phyloP scores from a whole-genome alignment of 208 protist species.

The Strigomonas galati region DNA sequence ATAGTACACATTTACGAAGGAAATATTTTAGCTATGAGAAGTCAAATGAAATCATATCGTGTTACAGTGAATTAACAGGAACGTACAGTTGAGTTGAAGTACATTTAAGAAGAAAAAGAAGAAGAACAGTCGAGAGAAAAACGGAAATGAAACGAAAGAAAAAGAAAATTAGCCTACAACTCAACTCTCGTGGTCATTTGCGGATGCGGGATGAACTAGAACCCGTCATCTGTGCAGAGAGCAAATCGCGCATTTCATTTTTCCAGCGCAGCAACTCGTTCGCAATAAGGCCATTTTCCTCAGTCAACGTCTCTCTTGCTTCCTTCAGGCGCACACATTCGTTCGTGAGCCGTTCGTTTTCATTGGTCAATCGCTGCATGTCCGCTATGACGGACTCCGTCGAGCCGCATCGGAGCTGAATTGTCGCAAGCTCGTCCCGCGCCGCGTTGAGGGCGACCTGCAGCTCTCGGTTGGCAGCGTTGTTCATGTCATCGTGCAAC shows the following conservation, averaged over 20 bases:
- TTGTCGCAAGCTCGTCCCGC: conserved; percentile 9
- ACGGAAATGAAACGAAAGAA: too few relatives aligned
- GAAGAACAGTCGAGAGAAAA: too few relatives aligned
- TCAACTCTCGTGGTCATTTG: too few relatives aligned
- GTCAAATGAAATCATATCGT: too few relatives aligned
- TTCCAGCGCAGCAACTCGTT: conserved; percentile 54
- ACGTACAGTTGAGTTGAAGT: too few relatives aligned
- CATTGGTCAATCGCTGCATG: conserved; percentile 31
- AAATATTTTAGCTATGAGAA: too few relatives aligned
- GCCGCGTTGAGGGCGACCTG: conserved; percentile 17
- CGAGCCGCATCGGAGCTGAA: conserved; percentile 10
- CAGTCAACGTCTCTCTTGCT: conserved; percentile 34
- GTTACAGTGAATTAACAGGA: too few relatives aligned
- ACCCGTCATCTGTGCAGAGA: conserved; percentile 14
- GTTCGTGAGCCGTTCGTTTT: conserved; percentile 47
- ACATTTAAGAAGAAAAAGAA: too few relatives aligned
- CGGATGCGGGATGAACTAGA: background rate
- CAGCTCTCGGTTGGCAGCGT: conserved; percentile 24
- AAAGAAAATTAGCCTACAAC: too few relatives aligned
- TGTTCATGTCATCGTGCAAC: conserved; percentile 35
- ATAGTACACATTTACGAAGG: too few relatives aligned
- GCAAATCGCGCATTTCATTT: conserved; percentile 42
- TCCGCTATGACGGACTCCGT: conserved; percentile 22
- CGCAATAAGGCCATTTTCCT: conserved; percentile 50
- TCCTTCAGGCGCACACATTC: conserved; percentile 48